A percentile compares a stretch with the other conserved stretches of the same genome.
phyloP scores from a whole-genome alignment of 345 rosid genomes.

The Draba incana region DNA sequence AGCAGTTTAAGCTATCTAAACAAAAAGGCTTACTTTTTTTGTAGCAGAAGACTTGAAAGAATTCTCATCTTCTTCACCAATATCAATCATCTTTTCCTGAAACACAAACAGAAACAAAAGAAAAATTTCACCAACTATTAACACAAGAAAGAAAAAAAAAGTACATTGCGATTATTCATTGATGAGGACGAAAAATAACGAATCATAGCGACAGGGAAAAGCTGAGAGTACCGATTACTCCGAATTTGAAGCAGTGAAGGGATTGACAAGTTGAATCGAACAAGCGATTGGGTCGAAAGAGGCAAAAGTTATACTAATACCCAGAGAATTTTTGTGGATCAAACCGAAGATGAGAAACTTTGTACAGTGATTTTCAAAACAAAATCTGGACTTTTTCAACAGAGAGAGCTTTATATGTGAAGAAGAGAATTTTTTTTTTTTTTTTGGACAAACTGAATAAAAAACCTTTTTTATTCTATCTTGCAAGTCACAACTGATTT shows the following conservation, averaged over 20 bases:
- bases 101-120: background rate
- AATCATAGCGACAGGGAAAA: background rate
- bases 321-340: constrained; percentile 1
- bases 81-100: constrained; percentile 36
- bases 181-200: no score
- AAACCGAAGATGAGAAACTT: constrained; percentile 9
- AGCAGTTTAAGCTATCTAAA: background rate
- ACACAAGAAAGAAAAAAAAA: background rate
- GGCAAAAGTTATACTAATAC: background rate
- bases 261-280: background rate
- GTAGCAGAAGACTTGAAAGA: constrained; percentile 31
- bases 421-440: background rate
- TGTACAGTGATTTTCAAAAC: background rate
- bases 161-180: constrained; percentile 15
- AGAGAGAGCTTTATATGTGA: background rate
- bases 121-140: background rate
- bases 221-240: constrained; percentile 9
- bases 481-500: background rate
- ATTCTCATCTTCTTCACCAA: constrained; percentile 43
- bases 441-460: no score
- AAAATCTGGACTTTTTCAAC: constrained; percentile 13
- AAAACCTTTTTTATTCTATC: background rate
- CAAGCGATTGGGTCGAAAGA: background rate
- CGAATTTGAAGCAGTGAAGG: constrained; percentile 5
- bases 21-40: constrained; percentile 42